Conservation (phyloP, 140 eudicot species). For the Senecio squalidus region DNA sequence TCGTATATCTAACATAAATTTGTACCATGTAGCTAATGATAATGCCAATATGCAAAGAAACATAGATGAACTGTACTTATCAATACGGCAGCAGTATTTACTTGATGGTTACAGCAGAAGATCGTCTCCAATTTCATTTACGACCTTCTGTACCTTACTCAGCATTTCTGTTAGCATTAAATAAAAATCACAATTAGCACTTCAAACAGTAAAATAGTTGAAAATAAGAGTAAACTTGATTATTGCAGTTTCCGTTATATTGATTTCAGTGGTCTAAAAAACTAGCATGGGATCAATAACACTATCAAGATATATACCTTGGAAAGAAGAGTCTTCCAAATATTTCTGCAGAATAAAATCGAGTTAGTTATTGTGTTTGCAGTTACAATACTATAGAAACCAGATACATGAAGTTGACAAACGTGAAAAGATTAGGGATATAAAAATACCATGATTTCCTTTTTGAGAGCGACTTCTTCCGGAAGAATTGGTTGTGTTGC, state of each 20-base stretch:
- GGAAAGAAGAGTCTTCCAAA: slow-evolving; percentile 66
- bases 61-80: slow-evolving; percentile 15
- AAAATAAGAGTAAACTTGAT: background rate
- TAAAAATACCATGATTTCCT: slow-evolving; percentile 52
- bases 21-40: slow-evolving; percentile 12
- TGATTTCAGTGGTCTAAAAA: background rate
- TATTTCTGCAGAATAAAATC: slow-evolving; percentile 46
- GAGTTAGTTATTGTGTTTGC: slow-evolving; percentile 8
- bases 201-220: background rate
- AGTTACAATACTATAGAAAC: slow-evolving; percentile 4
- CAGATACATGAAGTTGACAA: background rate
- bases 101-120: slow-evolving; percentile 23
- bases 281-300: background rate
- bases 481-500: slow-evolving; percentile 23
- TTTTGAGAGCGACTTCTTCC: slow-evolving; percentile 44
- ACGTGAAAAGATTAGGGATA: background rate
- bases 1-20: background rate
- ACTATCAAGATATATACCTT: slow-evolving; percentile 39
- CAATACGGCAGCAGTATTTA: background rate
- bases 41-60: slow-evolving; percentile 11
- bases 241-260: background rate
- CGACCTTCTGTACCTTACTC: slow-evolving; percentile 58
- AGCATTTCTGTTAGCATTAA: slow-evolving; percentile 42
- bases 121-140: slow-evolving; percentile 56
- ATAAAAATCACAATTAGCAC: slow-evolving; percentile 12